These are phyloP conservation scores for Lichenothelia convexa DNA, from an alignment of 495 filamentous ascomycete genomes.

Conservation along the genomic window DNA sequence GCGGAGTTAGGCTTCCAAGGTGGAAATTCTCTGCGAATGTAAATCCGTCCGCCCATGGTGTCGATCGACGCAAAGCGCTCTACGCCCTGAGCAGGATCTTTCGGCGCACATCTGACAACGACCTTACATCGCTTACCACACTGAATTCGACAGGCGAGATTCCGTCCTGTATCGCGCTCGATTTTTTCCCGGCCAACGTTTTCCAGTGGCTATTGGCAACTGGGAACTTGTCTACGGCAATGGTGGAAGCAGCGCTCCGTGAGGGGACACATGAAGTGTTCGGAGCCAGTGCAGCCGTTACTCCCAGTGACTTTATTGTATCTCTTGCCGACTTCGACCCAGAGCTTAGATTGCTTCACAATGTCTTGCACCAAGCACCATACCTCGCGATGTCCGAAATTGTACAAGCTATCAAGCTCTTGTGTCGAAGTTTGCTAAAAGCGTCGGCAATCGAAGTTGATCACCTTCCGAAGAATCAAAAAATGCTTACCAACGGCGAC, in stretches of 20 bases:
- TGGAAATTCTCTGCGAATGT: conserved; percentile 9
- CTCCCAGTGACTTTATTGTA: conserved; percentile 16
- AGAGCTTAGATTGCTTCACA: conserved; percentile 16
- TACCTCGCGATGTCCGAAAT: conserved; percentile 29
- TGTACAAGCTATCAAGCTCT: conserved; percentile 18
- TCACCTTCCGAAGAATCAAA: conserved; percentile 9
- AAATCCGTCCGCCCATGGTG: conserved; percentile 6
- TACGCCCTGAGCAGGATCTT: conserved; percentile 40
- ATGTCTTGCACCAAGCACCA: conserved; percentile 13
- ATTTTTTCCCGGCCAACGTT: conserved; percentile 19
- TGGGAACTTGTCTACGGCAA: conserved; percentile 14
- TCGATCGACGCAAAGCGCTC: conserved; percentile 23
- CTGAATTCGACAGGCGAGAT: conserved; percentile 7
- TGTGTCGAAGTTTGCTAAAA: conserved; percentile 19
- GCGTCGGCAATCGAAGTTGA: not conserved
- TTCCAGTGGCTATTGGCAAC: conserved; percentile 19
- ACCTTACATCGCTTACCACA: no score
- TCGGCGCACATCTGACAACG: no score
- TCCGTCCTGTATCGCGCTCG: conserved; percentile 9
- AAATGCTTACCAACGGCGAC: conserved; percentile 8
- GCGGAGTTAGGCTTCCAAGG: not conserved
- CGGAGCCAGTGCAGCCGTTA: no score
- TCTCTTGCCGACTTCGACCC: conserved; percentile 19
- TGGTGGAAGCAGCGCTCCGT: conserved; percentile 12
- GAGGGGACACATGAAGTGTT: no score